Base-by-base conservation (phyloP, 352 stramenopile species). In the Pythium apleroticum region DNA sequence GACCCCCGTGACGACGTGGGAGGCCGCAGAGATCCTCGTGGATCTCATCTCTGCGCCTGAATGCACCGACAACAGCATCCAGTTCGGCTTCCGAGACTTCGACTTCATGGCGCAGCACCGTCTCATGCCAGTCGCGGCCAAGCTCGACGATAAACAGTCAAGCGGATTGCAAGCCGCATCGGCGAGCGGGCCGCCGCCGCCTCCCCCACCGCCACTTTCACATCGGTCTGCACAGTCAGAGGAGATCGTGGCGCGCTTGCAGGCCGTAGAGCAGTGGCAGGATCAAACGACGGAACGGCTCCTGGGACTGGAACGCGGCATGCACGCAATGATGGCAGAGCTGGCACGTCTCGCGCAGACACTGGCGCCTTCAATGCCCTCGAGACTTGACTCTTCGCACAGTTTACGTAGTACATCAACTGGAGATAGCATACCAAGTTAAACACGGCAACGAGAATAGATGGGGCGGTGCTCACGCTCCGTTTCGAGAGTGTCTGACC, bases 81-180 rank as follows among this genome's bases (percentile, higher is more conserved):
- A 37, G n/a, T 71, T 66, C 19, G 64, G 64, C 1, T 71, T 71
- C 45, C 55, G 43, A 52, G 64, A 66, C 57, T 46, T 71, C 19
- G 64, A 71, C 25, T 57, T 62, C 5, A 25, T 65, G 7, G 45
- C 56, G 3, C 50, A 52, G 17, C 52, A 65, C 43, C 63, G 52
- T 3, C 57, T 70, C 22, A 17, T 52, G 14, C 62, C 62, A 8
- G 39, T 61, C 24, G 33, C 28, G n/a, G 28, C n/a, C 10, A n/a
- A 12, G 15, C 1, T 7, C 25, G 24, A 20, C 22, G 8, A 3
- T 2, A 20, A 37, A 55, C 2, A 22, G 48, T 5, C 11, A 37
- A 35, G 12, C 25, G 4, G 9, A 37, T 35, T 24, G 25, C 24
- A 20, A 22, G 15, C 24, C 6, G 12, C 48, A 37, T 20, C 22